A percentile compares a stretch with the other conserved stretches of the same genome.
Conservation (phyloP, 306 rosid species). For the Benincasa hispida region DNA sequence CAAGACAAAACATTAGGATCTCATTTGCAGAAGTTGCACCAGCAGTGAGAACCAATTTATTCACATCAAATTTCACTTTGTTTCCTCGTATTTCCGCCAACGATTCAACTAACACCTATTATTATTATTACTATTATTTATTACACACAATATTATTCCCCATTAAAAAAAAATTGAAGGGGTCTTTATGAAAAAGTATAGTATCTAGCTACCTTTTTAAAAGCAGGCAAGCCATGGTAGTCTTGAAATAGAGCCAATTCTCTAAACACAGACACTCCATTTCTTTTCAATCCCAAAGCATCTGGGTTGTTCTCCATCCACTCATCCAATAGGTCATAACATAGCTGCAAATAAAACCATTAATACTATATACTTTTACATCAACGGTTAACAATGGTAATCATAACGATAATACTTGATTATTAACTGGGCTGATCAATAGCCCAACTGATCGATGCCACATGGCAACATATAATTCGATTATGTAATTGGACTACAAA, state of each 20-base stretch:
- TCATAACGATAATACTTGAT: too few relatives aligned
- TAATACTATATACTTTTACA: too few relatives aligned
- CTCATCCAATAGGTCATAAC: conserved; percentile 48
- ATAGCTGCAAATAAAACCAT: conserved; percentile 41
- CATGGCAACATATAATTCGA: too few relatives aligned
- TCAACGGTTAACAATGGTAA: too few relatives aligned
- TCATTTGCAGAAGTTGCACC: conserved; percentile 90
- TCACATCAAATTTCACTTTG: conserved; percentile 24
- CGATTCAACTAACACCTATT: conserved; percentile 47
- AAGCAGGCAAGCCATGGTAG: conserved; percentile 67
- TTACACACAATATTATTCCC: neutral
- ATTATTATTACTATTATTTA: neutral
- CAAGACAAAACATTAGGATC: conserved; percentile 74
- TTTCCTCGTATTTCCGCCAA: conserved; percentile 60
- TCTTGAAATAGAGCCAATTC: conserved; percentile 87
- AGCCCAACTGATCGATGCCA: too few relatives aligned
- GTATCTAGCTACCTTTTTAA: conserved; percentile 42
- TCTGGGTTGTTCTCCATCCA: conserved; percentile 53
- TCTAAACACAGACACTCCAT: conserved; percentile 46
- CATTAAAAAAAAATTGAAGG: neutral
- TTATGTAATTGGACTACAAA: too few relatives aligned
- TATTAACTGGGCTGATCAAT: too few relatives aligned
- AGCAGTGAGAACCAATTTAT: conserved; percentile 65
- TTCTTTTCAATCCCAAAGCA: conserved; percentile 33
- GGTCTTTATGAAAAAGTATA: neutral